Evolutionary conservation across 2,329 filamentous ascomycete genomes (phyloP).

Genomic region (Zymoseptoria tritici): DNA sequence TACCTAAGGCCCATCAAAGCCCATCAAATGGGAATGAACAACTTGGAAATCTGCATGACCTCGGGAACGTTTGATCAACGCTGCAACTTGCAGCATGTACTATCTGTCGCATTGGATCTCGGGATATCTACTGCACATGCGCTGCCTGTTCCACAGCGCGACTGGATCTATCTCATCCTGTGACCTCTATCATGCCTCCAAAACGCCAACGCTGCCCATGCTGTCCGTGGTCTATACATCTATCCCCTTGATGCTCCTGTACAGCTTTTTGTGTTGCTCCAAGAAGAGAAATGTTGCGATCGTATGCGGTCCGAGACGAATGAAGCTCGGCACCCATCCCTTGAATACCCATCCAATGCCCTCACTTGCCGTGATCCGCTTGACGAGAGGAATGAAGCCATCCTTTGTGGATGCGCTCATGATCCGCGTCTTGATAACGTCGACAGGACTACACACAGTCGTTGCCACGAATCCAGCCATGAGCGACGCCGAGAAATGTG

Average conservation of each 20-base stretch:
- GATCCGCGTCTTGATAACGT: conserved; percentile 82
- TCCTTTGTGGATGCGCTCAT: conserved; percentile 60
- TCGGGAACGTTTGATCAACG: not conserved
- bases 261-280: conserved; percentile 77
- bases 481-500: conserved; percentile 71
- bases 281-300: conserved; percentile 81
- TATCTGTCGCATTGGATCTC: not conserved
- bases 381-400: conserved; percentile 52
- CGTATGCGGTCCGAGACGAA: conserved; percentile 64
- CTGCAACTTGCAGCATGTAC: not conserved
- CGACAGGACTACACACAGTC: conserved; percentile 75
- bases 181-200: not conserved
- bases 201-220: not conserved
- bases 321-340: conserved; percentile 77
- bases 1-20: no score
- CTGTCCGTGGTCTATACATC: not conserved
- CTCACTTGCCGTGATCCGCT: conserved; percentile 61
- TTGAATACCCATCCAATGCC: conserved; percentile 80
- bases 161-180: not conserved
- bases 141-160: not conserved
- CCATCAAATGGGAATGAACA: not conserved
- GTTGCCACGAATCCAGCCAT: conserved; percentile 76
- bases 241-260: conserved; percentile 40
- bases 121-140: not conserved
- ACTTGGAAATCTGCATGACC: not conserved